Evolutionary conservation across 2,329 filamentous ascomycete species (phyloP).

Genomic region (Xylariales sp.): DNA sequence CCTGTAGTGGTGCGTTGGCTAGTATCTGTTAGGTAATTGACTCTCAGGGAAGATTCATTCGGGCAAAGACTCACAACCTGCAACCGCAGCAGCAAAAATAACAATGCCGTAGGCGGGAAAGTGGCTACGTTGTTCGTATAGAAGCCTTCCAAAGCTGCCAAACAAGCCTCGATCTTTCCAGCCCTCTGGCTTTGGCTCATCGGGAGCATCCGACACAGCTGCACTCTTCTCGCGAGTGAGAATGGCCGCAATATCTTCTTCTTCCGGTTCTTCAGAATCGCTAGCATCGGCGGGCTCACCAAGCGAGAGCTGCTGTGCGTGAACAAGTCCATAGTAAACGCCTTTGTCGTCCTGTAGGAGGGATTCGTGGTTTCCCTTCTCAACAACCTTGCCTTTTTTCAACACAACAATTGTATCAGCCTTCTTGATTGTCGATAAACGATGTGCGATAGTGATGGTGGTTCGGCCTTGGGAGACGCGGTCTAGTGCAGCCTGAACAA

Average conservation of each 20-base stretch:
- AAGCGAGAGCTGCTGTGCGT: slow-evolving; percentile 69
- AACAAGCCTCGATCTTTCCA: slow-evolving; percentile 58
- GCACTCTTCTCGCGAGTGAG: slow-evolving; percentile 61
- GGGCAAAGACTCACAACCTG: slow-evolving; percentile 45
- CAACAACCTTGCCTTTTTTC: slow-evolving; percentile 75
- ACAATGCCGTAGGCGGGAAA: slow-evolving; percentile 64
- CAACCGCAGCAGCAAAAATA: slow-evolving; percentile 59
- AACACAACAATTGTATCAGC: slow-evolving; percentile 84
- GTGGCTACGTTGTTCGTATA: slow-evolving; percentile 65
- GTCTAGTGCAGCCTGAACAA: slow-evolving; percentile 74
- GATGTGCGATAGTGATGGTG: slow-evolving; percentile 79
- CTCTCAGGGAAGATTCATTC: not conserved
- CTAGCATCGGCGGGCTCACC: slow-evolving; percentile 58
- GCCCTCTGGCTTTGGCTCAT: slow-evolving; percentile 39
- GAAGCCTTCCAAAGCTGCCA: slow-evolving; percentile 65
- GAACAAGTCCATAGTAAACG: slow-evolving; percentile 75
- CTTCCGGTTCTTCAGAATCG: slow-evolving; percentile 51
- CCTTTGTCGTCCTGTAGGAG: slow-evolving; percentile 71
- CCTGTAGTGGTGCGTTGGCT: slow-evolving; percentile 62
- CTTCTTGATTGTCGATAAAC: slow-evolving; percentile 79
- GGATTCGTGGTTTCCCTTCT: slow-evolving; percentile 80
- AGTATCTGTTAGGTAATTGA: slow-evolving; percentile 36
- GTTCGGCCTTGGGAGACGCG: slow-evolving; percentile 71
- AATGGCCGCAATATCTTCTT: slow-evolving; percentile 55
- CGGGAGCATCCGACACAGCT: slow-evolving; percentile 51